Evolutionary conservation across 306 rosid genomes (phyloP).

Genomic region (Crataegus laevigata): DNA sequence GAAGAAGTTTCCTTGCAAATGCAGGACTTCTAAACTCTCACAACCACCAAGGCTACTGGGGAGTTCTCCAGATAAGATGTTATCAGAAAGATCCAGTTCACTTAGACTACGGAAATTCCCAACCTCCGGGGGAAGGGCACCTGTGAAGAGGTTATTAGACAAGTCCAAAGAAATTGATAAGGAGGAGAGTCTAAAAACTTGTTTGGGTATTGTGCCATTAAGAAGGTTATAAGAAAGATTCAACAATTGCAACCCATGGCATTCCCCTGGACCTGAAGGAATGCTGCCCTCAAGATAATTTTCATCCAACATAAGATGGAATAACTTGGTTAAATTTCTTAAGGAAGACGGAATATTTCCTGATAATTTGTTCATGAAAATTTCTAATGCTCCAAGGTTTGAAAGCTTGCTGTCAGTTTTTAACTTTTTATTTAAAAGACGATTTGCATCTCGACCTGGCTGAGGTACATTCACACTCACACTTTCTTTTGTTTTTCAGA

Average conservation of each 20-base stretch:
- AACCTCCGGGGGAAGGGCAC: neutral
- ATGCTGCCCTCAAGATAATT: too few relatives aligned
- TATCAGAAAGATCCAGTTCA: neutral
- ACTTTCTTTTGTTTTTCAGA: neutral
- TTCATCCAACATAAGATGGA: too few relatives aligned
- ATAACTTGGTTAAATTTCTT: too few relatives aligned
- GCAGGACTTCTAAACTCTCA: neutral
- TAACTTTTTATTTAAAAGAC: conserved; percentile 51
- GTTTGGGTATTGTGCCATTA: neutral
- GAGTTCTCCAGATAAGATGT: neutral
- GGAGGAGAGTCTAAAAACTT: neutral
- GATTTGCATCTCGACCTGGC: conserved; percentile 95
- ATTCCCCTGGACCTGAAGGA: neutral
- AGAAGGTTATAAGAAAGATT: neutral
- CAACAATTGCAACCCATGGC: neutral
- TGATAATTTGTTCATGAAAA: too few relatives aligned
- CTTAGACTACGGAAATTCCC: neutral
- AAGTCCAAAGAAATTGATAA: neutral
- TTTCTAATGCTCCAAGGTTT: too few relatives aligned
- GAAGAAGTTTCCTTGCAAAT: neutral
- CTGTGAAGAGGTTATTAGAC: neutral
- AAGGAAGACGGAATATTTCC: too few relatives aligned
- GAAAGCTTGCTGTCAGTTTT: conserved; percentile 79
- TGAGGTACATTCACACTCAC: conserved; percentile 46
- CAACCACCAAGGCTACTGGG: neutral